Evolutionary conservation across 495 filamentous ascomycete genomes (phyloP).

Genomic region (Aspergillus campestris): DNA sequence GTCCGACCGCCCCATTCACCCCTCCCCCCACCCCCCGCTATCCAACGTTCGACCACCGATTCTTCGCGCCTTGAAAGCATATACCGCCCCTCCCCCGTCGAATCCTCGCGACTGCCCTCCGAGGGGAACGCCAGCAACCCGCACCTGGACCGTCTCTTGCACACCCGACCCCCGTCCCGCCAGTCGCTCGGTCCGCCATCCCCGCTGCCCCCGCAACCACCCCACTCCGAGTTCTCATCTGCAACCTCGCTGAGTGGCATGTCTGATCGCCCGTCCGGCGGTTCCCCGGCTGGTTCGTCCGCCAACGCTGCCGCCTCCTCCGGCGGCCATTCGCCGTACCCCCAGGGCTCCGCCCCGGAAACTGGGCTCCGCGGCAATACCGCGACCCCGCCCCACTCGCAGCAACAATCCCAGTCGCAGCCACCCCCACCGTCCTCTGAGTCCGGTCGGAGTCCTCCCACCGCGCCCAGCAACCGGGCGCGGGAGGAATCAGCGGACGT

Average conservation of each 20-base stretch:
- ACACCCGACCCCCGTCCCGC: constrained; percentile 48
- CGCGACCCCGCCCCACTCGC: constrained; percentile 31
- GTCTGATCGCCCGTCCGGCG: constrained; percentile 26
- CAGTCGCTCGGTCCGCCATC: constrained; percentile 44
- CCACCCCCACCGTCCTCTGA: too few species aligned
- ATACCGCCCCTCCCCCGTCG: constrained; percentile 32
- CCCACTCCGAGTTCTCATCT: constrained; percentile 15
- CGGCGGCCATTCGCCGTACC: constrained; percentile 11
- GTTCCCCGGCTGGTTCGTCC: constrained; percentile 14
- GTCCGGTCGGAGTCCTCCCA: too few species aligned
- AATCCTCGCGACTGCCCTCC: constrained; percentile 19
- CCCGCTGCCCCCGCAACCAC: constrained; percentile 16
- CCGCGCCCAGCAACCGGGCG: too few species aligned
- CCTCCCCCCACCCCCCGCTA: constrained; percentile 2
- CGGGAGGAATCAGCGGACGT: constrained; percentile 44
- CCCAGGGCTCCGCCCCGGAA: constrained; percentile 22
- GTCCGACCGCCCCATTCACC: constrained; percentile 11
- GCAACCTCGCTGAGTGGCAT: constrained; percentile 8
- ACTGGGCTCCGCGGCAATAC: constrained; percentile 7
- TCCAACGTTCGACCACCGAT: constrained; percentile 27
- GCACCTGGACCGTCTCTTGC: constrained; percentile 13
- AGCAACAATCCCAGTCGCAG: constrained; percentile 34
- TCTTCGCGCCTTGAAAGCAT: constrained; percentile 30
- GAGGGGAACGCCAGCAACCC: constrained; percentile 16
- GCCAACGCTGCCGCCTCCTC: constrained; percentile 5